phyloP scores from a whole-genome alignment of 202 grass and related monocot genomes.

The Digitaria exilis region DNA sequence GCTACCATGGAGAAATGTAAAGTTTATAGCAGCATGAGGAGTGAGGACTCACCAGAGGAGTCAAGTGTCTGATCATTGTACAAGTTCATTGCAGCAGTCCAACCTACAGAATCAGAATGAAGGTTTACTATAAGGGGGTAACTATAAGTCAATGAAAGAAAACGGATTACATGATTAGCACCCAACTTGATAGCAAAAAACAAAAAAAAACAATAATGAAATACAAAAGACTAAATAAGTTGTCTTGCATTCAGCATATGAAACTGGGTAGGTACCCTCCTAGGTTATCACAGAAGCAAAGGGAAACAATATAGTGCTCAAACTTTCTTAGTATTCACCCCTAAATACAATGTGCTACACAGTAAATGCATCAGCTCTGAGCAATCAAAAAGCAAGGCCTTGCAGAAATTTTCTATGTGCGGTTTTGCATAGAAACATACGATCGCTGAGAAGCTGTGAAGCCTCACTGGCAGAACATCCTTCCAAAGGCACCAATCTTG shows the following conservation, averaged over 20 bases:
- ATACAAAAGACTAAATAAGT: background rate
- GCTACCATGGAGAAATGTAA: slow-evolving; percentile 13
- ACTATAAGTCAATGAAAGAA: slow-evolving; percentile 17
- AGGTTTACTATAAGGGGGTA: slow-evolving; percentile 2
- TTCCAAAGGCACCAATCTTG: slow-evolving; percentile 52
- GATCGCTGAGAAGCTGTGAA: slow-evolving; percentile 50
- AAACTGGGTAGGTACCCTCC: background rate
- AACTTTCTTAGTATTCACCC: slow-evolving; percentile 3
- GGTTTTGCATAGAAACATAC: slow-evolving; percentile 47
- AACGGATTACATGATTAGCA: slow-evolving; percentile 6
- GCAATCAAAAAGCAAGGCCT: slow-evolving; percentile 10
- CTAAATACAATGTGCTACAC: slow-evolving; percentile 11
- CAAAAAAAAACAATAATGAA: background rate
- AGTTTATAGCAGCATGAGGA: slow-evolving; percentile 8
- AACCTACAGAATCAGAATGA: slow-evolving; percentile 37
- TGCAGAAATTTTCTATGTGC: slow-evolving; percentile 23
- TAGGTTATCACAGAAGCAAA: slow-evolving; percentile 9
- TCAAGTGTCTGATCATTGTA: slow-evolving; percentile 57
- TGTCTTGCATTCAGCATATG: background rate
- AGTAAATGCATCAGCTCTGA: slow-evolving; percentile 13
- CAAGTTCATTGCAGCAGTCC: slow-evolving; percentile 52
- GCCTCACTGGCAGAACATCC: slow-evolving; percentile 66
- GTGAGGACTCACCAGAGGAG: slow-evolving; percentile 44
- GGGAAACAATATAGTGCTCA: background rate
- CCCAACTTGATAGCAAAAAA: background rate